These are phyloP conservation scores for Neurospora crassa DNA, from an alignment of 2,329 filamentous ascomycete genomes.

Conservation along the genomic window DNA sequence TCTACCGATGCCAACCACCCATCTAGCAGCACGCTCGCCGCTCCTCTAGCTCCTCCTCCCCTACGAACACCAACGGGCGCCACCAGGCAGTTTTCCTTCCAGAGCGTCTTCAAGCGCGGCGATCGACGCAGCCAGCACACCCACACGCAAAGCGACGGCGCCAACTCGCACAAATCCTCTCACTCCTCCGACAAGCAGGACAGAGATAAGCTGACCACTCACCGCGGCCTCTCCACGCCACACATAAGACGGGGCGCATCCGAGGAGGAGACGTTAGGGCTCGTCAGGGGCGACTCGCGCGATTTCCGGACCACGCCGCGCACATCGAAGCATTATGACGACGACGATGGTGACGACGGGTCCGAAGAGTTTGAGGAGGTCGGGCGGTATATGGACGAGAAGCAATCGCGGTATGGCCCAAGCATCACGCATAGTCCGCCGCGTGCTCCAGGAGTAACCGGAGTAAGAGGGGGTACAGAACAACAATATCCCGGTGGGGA, in stretches of 20 bases:
- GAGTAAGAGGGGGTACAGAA: constrained; percentile 15
- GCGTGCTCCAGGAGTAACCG: constrained; percentile 11
- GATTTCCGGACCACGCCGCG: constrained; percentile 34
- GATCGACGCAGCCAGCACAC: constrained; percentile 25
- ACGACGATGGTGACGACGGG: constrained; percentile 24
- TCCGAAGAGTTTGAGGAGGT: constrained; percentile 23
- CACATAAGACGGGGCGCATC: constrained; percentile 45
- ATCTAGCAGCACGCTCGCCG: constrained; percentile 26
- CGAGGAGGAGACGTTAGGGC: constrained; percentile 73
- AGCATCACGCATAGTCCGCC: constrained; percentile 31
- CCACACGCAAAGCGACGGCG: constrained; percentile 14
- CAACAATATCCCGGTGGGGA: constrained; percentile 9
- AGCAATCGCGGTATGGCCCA: constrained; percentile 29
- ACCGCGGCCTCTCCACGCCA: constrained; percentile 30
- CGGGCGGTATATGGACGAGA: constrained; percentile 21
- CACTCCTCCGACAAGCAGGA: constrained; percentile 16
- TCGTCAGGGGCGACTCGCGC: constrained; percentile 69
- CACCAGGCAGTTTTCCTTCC: constrained; percentile 82
- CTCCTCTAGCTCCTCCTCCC: constrained; percentile 10
- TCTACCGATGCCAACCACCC: constrained; percentile 25
- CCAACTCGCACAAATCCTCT: constrained; percentile 6
- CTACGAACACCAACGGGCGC: constrained; percentile 25
- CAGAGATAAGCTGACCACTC: constrained; percentile 17
- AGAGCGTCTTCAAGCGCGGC: constrained; percentile 62
- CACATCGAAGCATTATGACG: constrained; percentile 27